Percentiles rank a stretch among this genome's conserved stretches.
phyloP scores from a whole-genome alignment of 495 filamentous ascomycete genomes.

The Aspergillus kassunensis region DNA sequence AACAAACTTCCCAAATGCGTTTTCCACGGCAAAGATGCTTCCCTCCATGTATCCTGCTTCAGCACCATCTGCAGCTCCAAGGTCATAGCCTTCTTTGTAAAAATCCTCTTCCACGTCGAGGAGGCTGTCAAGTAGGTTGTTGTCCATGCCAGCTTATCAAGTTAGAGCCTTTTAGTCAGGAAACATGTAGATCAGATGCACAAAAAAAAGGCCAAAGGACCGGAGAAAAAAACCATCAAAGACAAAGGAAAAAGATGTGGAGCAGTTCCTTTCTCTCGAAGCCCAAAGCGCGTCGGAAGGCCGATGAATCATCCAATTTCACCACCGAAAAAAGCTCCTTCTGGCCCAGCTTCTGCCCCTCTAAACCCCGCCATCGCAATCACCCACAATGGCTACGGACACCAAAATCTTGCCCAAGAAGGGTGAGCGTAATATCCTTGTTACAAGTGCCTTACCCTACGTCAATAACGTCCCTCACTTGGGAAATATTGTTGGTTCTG shows the following conservation, averaged over 20 bases:
- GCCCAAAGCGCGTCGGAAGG: neutral
- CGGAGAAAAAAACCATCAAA: neutral
- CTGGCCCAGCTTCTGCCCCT: slow-evolving; percentile 25
- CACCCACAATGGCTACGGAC: slow-evolving; percentile 30
- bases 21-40: slow-evolving; percentile 82
- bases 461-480: slow-evolving; percentile 96
- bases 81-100: slow-evolving; percentile 76
- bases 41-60: slow-evolving; percentile 81
- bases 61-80: slow-evolving; percentile 74
- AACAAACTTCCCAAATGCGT: slow-evolving; percentile 87
- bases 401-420: slow-evolving; percentile 37
- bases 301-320: slow-evolving; percentile 26
- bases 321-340: slow-evolving; percentile 13
- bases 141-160: slow-evolving; percentile 28
- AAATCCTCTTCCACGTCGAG: slow-evolving; percentile 78
- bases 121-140: slow-evolving; percentile 64
- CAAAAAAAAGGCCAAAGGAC: slow-evolving; percentile 3
- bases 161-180: no score
- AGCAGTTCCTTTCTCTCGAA: neutral
- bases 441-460: slow-evolving; percentile 69
- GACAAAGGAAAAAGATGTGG: neutral
- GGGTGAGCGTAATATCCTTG: slow-evolving; percentile 39
- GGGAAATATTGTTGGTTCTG: slow-evolving; percentile 89
- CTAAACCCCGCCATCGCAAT: slow-evolving; percentile 23
- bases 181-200: neutral